Percentiles rank a stretch among this genome's conserved stretches.
These are phyloP conservation scores for Alternaria solani DNA, from an alignment of 2,329 filamentous ascomycete species.

Conservation along the genomic window DNA sequence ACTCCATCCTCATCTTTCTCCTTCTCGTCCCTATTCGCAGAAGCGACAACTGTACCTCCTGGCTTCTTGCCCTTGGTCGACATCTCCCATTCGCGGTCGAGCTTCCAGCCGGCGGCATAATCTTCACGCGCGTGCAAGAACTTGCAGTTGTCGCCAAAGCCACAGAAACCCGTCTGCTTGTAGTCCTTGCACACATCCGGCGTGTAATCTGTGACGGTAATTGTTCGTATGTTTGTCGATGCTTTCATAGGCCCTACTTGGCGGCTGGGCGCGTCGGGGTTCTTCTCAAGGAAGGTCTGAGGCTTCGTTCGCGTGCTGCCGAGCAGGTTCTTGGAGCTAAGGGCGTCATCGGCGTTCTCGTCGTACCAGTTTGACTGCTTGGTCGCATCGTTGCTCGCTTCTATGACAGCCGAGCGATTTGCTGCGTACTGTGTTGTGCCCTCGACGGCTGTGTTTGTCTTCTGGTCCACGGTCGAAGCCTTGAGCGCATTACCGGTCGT, in stretches of 20 bases:
- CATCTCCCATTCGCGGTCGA: slow-evolving; percentile 93
- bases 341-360: slow-evolving; percentile 65
- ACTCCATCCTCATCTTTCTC: slow-evolving; percentile 60
- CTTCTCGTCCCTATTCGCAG: slow-evolving; percentile 60
- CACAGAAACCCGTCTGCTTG: slow-evolving; percentile 72
- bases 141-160: slow-evolving; percentile 82
- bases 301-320: slow-evolving; percentile 62
- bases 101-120: slow-evolving; percentile 91
- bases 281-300: slow-evolving; percentile 75
- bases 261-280: slow-evolving; percentile 73
- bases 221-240: slow-evolving; percentile 86
- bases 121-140: slow-evolving; percentile 79
- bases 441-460: slow-evolving; percentile 49
- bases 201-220: slow-evolving; percentile 89
- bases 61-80: slow-evolving; percentile 70
- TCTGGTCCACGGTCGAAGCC: slow-evolving; percentile 66
- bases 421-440: slow-evolving; percentile 65
- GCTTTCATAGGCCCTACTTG: slow-evolving; percentile 87
- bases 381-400: slow-evolving; percentile 83
- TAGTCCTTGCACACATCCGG: slow-evolving; percentile 97
- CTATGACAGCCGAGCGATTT: slow-evolving; percentile 69
- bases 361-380: slow-evolving; percentile 92
- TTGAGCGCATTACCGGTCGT: slow-evolving; percentile 72
- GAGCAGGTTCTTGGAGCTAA: slow-evolving; percentile 64
- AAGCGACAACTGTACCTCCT: slow-evolving; percentile 62